Evolutionary conservation across 306 rosid species (phyloP), one percentile per base, ranked within the genome.

Genomic region (Pyrus communis): DNA sequence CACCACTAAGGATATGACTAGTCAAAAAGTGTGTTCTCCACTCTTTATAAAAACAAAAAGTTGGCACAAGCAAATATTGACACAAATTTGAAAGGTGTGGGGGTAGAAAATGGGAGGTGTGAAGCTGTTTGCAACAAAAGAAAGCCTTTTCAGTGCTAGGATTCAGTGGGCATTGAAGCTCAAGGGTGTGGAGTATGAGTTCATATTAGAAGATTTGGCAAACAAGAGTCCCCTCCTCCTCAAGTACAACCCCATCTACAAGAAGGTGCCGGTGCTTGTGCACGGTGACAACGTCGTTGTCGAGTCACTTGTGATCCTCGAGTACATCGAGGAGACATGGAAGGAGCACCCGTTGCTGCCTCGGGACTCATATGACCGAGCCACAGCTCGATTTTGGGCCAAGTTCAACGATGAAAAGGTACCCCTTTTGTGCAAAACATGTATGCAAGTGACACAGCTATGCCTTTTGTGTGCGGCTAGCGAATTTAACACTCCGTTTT

Each of bases 251-350:
- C 91, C 86, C 67, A 81, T 81, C 19, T 73, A 87, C 69, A 87
- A 83, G 83, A 87, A 81, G 75, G 86, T 87, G 1, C 89, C 91
- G 0, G 87, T 85, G 22, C 68, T 85, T 7, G 49, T 85, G 1
- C 91, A 83, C 57, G 21, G 77, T 60, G 80, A 74, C 35, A 67
- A 69, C 4, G 60, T 89, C 3, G 19, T 87, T 8, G 74, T 78
- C 57, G 87, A 87, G 77, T 87, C 91, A 4, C 87, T 70, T 43
- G 74, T 78, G 25, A 87, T 88, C 79, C 87, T 88, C 9, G 91
- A 83, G 52, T 85, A 85, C 74, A 83, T 88, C 12, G 89, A 88
- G 28, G 87, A 88, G 67, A 81, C 82, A 1, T 88, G 91, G 91
- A 88, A 81, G 76, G 57, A 85, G 21, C 77, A 77, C 64, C 85